Evolutionary conservation across 2,329 filamentous ascomycete genomes (phyloP), one percentile per base, ranked within the genome.

Genomic region (Fusarium chaquense): DNA sequence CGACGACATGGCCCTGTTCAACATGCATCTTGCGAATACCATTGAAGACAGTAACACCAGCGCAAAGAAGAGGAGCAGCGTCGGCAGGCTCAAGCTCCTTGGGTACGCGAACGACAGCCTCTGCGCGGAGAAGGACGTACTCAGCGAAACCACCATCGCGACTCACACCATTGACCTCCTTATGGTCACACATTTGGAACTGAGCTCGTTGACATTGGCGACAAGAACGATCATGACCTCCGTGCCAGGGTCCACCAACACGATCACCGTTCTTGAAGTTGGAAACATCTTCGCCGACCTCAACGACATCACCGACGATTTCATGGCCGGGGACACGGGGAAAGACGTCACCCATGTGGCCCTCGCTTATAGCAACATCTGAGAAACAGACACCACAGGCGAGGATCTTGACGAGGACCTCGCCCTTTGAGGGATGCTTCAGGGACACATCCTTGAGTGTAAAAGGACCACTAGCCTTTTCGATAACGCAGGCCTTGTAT

Each of bases 351-450:
- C 86, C 87, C 44, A 90, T 80, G 6, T 78, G 73, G 26, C 88
- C 87, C 4, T 74, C 47, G 51, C 84, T 81, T 2, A 86, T 78
- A 55, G 77, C 79, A 22, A 79, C 65, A 72, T 93, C 91, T 1
- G 85, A 86, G 76, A 89, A 89, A 78, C 91, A 94, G 50, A 94
- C 86, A 44, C 91, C 91, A 71, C 89, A 92, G 8, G 91, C 91
- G 11, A 89, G 81, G 4, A 93, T 86, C 77, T 93, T 93, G 77
- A 93, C 84, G 28, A 94, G 85, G 4, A 94, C 81, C 73, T 93
- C 83, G 20, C 86, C 84, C 0, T 82, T 76, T 9, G 83, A 79
- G 2, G 90, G 90, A 35, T 82, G 76, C 62, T 85, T 82, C 41
- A 93, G 82, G 20, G 85, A 81, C 6, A 90, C 74, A 5, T 92